A percentile compares a stretch with the other conserved stretches of the same genome.
phyloP scores from a whole-genome alignment of 805 yeast genomes.

The Priceomyces castillae region DNA sequence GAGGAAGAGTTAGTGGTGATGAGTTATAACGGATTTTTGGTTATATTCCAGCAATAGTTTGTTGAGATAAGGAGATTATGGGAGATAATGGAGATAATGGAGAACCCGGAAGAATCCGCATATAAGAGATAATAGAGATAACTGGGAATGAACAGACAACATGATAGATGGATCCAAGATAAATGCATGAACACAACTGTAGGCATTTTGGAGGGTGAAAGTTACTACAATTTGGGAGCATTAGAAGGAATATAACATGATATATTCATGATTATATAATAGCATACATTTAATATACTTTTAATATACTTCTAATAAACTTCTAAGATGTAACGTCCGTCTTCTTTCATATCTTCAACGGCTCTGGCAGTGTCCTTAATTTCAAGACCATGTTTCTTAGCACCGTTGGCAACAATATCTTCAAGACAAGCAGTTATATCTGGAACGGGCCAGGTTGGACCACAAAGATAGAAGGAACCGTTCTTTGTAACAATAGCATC shows the following conservation, averaged over 20 bases:
- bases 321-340: slow-evolving; percentile 87
- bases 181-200: too few species aligned
- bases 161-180: too few species aligned
- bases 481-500: slow-evolving; percentile 73
- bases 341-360: slow-evolving; percentile 91
- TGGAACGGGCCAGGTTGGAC: slow-evolving; percentile 99
- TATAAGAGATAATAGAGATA: too few species aligned
- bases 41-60: slow-evolving; percentile 1
- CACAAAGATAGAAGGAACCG: slow-evolving; percentile 94
- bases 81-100: too few species aligned
- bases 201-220: too few species aligned
- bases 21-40: slow-evolving; percentile 2
- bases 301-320: slow-evolving; percentile 58
- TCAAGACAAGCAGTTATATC: slow-evolving; percentile 88
- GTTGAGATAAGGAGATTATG: too few species aligned
- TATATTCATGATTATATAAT: too few species aligned
- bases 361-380: slow-evolving; percentile 71
- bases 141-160: too few species aligned
- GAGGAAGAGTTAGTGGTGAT: slow-evolving; percentile 1
- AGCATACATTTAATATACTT: not conserved
- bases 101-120: not conserved
- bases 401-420: slow-evolving; percentile 74
- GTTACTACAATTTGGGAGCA: too few species aligned
- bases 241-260: too few species aligned
- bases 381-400: slow-evolving; percentile 57